A percentile compares a stretch with the other conserved stretches of the same genome.
Evolutionary conservation across 495 filamentous ascomycete species (phyloP).

Genomic region (Jackrogersella minutella): DNA sequence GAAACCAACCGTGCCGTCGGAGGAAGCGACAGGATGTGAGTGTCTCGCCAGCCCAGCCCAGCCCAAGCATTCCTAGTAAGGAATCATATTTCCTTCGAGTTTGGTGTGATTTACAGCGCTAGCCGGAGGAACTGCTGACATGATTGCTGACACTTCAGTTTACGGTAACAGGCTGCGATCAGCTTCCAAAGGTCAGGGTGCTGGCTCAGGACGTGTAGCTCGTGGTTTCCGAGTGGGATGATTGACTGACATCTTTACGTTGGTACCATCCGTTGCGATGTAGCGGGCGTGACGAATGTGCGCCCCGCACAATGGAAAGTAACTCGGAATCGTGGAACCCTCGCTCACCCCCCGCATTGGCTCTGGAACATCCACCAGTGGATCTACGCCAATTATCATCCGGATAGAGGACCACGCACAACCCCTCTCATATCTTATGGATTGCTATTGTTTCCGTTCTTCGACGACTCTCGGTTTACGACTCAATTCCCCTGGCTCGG

Average conservation of each 20-base stretch:
- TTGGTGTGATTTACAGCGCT: slow-evolving; percentile 84
- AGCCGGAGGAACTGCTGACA: slow-evolving; percentile 75
- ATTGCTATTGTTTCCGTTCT: slow-evolving; percentile 50
- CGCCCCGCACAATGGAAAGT: slow-evolving; percentile 35
- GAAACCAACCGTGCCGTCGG: slow-evolving; percentile 88
- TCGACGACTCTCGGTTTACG: slow-evolving; percentile 48
- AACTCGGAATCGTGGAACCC: slow-evolving; percentile 38
- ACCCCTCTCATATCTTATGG: slow-evolving; percentile 47
- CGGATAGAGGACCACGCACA: slow-evolving; percentile 36
- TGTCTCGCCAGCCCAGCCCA: slow-evolving; percentile 68
- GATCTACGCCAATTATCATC: slow-evolving; percentile 39
- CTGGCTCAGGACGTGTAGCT: slow-evolving; percentile 67
- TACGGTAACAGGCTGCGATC: slow-evolving; percentile 94
- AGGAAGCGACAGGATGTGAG: slow-evolving; percentile 99
- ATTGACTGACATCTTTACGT: slow-evolving; percentile 36
- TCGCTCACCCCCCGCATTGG: slow-evolving; percentile 30
- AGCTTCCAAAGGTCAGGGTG: slow-evolving; percentile 85
- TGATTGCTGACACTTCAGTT: slow-evolving; percentile 87
- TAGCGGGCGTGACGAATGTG: slow-evolving; percentile 34
- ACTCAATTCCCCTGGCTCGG: slow-evolving; percentile 46
- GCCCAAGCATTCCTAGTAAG: slow-evolving; percentile 90
- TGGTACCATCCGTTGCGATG: slow-evolving; percentile 34
- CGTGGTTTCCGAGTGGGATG: slow-evolving; percentile 79
- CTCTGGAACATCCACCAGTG: slow-evolving; percentile 29
- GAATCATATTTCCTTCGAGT: slow-evolving; percentile 85